These are phyloP conservation scores for Ceratocystiopsis minuta DNA, from an alignment of 2,329 filamentous ascomycete species.

Conservation along the genomic window DNA sequence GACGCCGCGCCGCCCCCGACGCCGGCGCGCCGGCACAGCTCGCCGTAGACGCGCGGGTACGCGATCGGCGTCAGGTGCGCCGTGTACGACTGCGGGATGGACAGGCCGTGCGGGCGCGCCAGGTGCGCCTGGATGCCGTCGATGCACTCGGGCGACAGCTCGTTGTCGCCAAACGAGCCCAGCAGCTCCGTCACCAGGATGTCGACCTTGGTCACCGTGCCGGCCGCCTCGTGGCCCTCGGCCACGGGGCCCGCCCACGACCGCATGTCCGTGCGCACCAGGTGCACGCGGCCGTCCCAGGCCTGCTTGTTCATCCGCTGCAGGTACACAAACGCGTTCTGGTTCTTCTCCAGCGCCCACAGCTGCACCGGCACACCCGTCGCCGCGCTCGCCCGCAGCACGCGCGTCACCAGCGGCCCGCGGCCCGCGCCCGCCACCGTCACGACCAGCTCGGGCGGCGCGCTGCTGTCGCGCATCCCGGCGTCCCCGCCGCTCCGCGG, in stretches of 20 bases:
- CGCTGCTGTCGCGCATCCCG: conserved; percentile 3
- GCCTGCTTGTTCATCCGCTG: conserved; percentile 65
- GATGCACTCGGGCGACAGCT: conserved; percentile 82
- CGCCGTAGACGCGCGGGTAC: conserved; percentile 67
- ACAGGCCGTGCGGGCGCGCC: conserved; percentile 63
- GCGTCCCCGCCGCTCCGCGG: conserved; percentile 36
- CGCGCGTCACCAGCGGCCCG: conserved; percentile 78
- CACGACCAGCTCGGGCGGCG: conserved; percentile 41
- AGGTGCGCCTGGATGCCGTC: conserved; percentile 89
- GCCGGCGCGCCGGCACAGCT: conserved; percentile 45
- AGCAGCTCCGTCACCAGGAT: conserved; percentile 89
- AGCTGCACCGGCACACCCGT: conserved; percentile 66
- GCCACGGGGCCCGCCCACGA: conserved; percentile 71
- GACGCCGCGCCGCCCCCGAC: conserved; percentile 35
- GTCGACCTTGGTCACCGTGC: conserved; percentile 53
- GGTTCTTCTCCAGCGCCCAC: conserved; percentile 96
- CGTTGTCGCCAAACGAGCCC: conserved; percentile 91
- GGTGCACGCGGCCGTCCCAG: conserved; percentile 67
- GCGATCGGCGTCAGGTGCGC: conserved; percentile 86
- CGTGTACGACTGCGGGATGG: conserved; percentile 83
- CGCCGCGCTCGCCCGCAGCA: conserved; percentile 58
- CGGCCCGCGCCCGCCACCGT: conserved; percentile 88
- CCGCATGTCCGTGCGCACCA: conserved; percentile 95
- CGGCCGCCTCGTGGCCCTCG: conserved; percentile 22
- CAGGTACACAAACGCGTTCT: conserved; percentile 87